phyloP scores from a whole-genome alignment of 2,329 filamentous ascomycete species.

The Colletotrichum spinosum region DNA sequence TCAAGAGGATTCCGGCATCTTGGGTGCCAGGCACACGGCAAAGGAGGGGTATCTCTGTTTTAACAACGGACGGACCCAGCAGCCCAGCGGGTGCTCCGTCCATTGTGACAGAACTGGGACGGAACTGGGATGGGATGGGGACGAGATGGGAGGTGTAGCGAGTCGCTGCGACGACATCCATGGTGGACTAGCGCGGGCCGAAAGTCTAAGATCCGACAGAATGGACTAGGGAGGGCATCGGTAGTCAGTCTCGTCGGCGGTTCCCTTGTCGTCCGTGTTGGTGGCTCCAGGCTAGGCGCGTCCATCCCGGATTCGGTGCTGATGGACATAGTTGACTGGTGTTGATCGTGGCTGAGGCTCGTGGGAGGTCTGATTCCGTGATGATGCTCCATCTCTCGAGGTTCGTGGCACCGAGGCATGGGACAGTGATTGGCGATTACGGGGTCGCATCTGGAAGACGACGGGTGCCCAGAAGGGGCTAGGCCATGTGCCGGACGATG shows the following conservation, averaged over 20 bases:
- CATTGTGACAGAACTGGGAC: background rate
- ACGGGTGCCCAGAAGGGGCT: too few relatives aligned
- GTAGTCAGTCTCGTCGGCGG: slow-evolving; percentile 1
- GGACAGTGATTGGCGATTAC: too few relatives aligned
- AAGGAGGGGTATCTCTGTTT: slow-evolving; percentile 13
- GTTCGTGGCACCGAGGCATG: too few relatives aligned
- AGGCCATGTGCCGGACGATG: too few relatives aligned
- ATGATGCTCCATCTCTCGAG: too few relatives aligned
- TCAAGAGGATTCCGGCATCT: slow-evolving; percentile 1
- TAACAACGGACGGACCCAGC: slow-evolving; percentile 12
- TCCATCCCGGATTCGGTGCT: background rate
- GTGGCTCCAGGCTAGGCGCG: slow-evolving; percentile 12
- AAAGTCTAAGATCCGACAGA: slow-evolving; percentile 16
- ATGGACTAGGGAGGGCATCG: slow-evolving; percentile 24
- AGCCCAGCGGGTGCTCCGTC: background rate
- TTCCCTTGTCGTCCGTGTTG: slow-evolving; percentile 12
- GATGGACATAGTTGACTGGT: background rate
- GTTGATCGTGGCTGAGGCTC: too few relatives aligned
- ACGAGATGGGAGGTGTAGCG: slow-evolving; percentile 22
- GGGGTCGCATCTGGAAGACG: too few relatives aligned
- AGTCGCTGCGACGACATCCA: slow-evolving; percentile 23
- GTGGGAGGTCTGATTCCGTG: too few relatives aligned
- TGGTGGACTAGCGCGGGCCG: slow-evolving; percentile 24
- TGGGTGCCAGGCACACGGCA: background rate
- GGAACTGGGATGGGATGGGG: slow-evolving; percentile 20